phyloP scores from a whole-genome alignment of 495 filamentous ascomycete genomes.

The Antarctomyces pellizariae region DNA sequence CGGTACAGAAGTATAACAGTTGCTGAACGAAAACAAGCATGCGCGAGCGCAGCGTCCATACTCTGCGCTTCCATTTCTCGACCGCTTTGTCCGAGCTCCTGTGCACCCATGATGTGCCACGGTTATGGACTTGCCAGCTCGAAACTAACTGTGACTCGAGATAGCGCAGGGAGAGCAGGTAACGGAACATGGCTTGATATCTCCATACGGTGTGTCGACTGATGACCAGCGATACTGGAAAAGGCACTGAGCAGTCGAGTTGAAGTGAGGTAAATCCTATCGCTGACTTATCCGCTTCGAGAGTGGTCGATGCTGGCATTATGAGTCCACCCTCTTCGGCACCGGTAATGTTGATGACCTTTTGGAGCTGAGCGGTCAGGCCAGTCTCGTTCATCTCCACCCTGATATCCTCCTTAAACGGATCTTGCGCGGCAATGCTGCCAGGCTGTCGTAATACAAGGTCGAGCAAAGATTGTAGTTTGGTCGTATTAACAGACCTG shows the following conservation, averaged over 20 bases:
- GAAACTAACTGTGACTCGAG: conserved; percentile 63
- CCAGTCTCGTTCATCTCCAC: conserved; percentile 89
- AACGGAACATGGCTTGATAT: conserved; percentile 89
- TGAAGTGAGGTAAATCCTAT: conserved; percentile 77
- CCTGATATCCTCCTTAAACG: conserved; percentile 95
- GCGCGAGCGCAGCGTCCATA: conserved; percentile 74
- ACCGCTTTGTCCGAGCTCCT: conserved; percentile 46
- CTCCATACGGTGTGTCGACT: conserved; percentile 86
- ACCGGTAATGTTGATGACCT: conserved; percentile 84
- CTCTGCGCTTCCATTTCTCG: conserved; percentile 80
- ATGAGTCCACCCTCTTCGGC: conserved; percentile 65
- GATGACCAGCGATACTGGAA: conserved; percentile 90
- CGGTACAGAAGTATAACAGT: conserved; percentile 83
- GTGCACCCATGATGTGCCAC: conserved; percentile 64
- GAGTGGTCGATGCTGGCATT: conserved; percentile 20
- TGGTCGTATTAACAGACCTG: conserved; percentile 68
- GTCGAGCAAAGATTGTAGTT: conserved; percentile 83
- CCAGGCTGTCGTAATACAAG: conserved; percentile 86
- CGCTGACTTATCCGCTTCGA: conserved; percentile 65
- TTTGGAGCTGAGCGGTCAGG: conserved; percentile 79
- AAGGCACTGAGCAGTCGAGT: conserved; percentile 83
- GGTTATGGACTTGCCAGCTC: conserved; percentile 77
- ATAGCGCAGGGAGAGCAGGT: conserved; percentile 69
- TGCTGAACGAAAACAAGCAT: conserved; percentile 98
- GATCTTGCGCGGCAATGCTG: conserved; percentile 78